These are phyloP conservation scores for Vaccinium darrowii DNA, from an alignment of 148 eudicot species.

Conservation along the genomic window DNA sequence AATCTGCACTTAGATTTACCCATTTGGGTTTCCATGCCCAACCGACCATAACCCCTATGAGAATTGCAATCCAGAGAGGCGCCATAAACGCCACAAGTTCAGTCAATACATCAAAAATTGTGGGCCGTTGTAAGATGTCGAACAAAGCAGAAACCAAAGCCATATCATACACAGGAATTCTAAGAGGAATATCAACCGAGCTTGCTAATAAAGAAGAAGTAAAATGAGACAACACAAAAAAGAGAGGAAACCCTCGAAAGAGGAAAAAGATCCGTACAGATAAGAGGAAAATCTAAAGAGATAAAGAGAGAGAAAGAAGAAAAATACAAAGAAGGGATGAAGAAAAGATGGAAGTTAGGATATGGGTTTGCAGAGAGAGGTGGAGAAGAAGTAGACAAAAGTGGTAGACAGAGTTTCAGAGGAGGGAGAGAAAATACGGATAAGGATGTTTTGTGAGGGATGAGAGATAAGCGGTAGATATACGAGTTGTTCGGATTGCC, in stretches of 20 bases:
- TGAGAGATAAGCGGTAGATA: constrained; percentile 33
- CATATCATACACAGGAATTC: constrained; percentile 23
- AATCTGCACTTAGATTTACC: constrained; percentile 24
- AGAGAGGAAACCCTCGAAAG: constrained; percentile 26
- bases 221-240: background rate
- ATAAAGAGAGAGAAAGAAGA: background rate
- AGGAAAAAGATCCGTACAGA: background rate
- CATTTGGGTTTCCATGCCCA: constrained; percentile 61
- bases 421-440: constrained; percentile 17
- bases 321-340: background rate
- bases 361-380: background rate
- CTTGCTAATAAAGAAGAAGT: background rate
- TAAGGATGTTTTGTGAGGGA: constrained; percentile 32
- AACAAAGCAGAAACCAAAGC: constrained; percentile 36
- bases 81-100: constrained; percentile 32
- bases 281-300: background rate
- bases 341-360: background rate
- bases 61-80: constrained; percentile 45
- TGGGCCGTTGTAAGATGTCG: constrained; percentile 42
- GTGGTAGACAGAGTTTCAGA: background rate
- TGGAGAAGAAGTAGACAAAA: background rate
- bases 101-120: constrained; percentile 24
- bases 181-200: background rate
- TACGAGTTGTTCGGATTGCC: constrained; percentile 30
- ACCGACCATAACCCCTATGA: constrained; percentile 52